Base-by-base conservation (phyloP, 306 rosid species). In the Senna siamea region DNA sequence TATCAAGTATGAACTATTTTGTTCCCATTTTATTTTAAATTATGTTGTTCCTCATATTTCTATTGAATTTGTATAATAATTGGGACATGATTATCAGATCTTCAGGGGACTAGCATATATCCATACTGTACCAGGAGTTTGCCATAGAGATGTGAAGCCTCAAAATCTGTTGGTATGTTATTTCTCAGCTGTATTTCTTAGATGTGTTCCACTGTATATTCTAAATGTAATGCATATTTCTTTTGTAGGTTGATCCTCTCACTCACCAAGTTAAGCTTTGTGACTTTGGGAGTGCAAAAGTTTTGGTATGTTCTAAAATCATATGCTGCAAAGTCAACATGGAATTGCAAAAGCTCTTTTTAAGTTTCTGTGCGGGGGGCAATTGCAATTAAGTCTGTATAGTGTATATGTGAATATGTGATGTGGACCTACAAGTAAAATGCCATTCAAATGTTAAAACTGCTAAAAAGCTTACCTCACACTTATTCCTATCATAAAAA, bases 241-340 rank as follows among this genome's bases (percentile, higher is more conserved):
- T 43, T 59, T 32, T 74, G 44, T 83, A 92, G 96, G 93, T 89
- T 57, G 92, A 92, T 86, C 95, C 96, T 69, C 92, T 89, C 43
- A 89, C 96, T 41, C 97, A 92, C 80, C 92, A 89, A 78, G 96
- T 92, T 66, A 92, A 92, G 85, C 93, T 92, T 58, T 92, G 97
- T 73, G 97, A 92, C 74, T 89, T 89, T 72, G 97, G 97, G 74
- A 92, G 97, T 78, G 97, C 97, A 66, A 92, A 92, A 89, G 87
- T 84, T 67, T 74, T 92, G 89, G 97, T 92, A 87, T 66, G 23
- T 11, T 69, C 40, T 12, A 47, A 46, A 34, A 51, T 75, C 43
- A 41, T 23, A 5, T 59, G 47, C 52, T 77, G 8, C 46, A 28
- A 9, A 53, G 12, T 40, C 7, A 40, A 30, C 35, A 19, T 70